These are phyloP conservation scores for Triticum turgidum DNA, from an alignment of 176 grass and related monocot species.

Conservation along the genomic window DNA sequence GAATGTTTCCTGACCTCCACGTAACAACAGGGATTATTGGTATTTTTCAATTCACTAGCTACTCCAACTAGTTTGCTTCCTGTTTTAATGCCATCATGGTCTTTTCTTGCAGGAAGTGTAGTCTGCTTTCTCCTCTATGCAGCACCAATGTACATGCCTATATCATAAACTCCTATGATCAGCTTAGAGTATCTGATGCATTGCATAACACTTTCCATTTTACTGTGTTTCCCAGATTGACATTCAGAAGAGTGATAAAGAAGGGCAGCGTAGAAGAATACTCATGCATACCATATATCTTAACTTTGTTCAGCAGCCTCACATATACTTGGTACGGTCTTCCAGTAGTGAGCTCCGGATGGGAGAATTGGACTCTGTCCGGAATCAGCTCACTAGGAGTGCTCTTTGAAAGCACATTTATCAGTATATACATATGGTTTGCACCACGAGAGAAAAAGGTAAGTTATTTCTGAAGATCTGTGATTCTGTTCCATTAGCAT, in stretches of 20 bases:
- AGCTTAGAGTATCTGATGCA: neutral
- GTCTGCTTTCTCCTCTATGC: slow-evolving; percentile 63
- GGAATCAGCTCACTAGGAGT: slow-evolving; percentile 51
- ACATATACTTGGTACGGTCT: slow-evolving; percentile 67
- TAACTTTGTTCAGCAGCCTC: slow-evolving; percentile 56
- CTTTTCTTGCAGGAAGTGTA: slow-evolving; percentile 52
- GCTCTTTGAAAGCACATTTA: slow-evolving; percentile 53
- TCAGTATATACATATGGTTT: slow-evolving; percentile 71
- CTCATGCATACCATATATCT: slow-evolving; percentile 67
- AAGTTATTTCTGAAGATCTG: neutral
- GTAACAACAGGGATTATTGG: slow-evolving; percentile 56
- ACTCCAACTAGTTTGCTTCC: neutral
- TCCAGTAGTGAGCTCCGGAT: slow-evolving; percentile 59
- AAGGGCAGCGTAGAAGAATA: slow-evolving; percentile 66
- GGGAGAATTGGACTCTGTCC: slow-evolving; percentile 62
- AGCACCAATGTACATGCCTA: slow-evolving; percentile 56
- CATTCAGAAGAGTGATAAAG: slow-evolving; percentile 67
- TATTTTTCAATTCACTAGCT: slow-evolving; percentile 27
- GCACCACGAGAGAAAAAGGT: slow-evolving; percentile 58
- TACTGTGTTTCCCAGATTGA: slow-evolving; percentile 47
- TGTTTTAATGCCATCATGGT: neutral
- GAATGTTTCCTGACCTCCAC: slow-evolving; percentile 34
- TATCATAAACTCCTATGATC: neutral
- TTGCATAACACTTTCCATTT: neutral
- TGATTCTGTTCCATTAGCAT: neutral